A percentile compares a stretch with the other conserved stretches of the same genome.
phyloP scores from a whole-genome alignment of 1,284 basidiomycete species.

The Puccinia horiana region DNA sequence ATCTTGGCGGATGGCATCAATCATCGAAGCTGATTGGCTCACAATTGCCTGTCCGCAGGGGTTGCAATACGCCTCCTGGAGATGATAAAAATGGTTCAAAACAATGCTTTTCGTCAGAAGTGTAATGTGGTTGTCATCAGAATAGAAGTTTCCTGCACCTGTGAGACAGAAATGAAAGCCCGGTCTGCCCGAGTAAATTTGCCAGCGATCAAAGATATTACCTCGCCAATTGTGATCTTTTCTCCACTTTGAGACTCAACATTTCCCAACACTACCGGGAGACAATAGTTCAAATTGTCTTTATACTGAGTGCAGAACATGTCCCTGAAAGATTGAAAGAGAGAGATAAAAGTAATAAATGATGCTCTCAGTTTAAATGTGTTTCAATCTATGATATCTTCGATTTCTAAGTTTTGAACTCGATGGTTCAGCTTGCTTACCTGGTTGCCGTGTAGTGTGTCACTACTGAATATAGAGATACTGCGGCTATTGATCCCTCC shows the following conservation, averaged over 20 bases:
- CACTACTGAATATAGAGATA: not conserved
- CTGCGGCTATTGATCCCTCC: conserved; percentile 13
- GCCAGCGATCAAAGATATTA: not conserved
- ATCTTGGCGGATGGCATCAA: not conserved
- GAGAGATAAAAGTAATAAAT: not conserved
- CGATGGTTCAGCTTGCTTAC: conserved; percentile 5
- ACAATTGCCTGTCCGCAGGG: conserved; percentile 17
- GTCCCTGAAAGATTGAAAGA: not conserved
- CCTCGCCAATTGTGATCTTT: not conserved
- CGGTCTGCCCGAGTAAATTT: not conserved
- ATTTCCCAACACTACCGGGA: not conserved
- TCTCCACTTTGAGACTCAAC: conserved; percentile 2
- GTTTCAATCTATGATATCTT: not conserved
- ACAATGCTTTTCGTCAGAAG: not conserved
- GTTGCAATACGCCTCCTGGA: conserved; percentile 18
- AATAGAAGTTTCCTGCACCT: not conserved
- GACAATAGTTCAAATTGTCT: conserved; percentile 8
- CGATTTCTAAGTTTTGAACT: not conserved
- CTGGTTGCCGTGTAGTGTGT: conserved; percentile 2
- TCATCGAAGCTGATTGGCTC: not conserved
- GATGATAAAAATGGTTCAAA: not conserved
- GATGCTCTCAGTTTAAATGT: not conserved
- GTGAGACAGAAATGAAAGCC: not conserved
- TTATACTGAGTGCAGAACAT: conserved; percentile 21
- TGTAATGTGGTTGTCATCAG: not conserved